phyloP scores from a whole-genome alignment of 2,329 filamentous ascomycete genomes.

The Monosporascus sp. region DNA sequence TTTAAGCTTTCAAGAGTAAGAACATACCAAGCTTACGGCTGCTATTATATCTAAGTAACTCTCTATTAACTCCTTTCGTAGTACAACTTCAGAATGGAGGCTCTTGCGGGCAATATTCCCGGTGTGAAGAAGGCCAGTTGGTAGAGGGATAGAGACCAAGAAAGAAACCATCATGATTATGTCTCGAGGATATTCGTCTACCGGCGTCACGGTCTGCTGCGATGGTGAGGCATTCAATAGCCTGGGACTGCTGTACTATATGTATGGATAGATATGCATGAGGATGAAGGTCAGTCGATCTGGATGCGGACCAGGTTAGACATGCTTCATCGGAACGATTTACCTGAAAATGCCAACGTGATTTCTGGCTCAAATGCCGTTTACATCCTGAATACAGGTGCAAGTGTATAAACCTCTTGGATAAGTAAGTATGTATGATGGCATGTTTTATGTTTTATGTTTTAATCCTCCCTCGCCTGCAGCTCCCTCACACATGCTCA shows the following conservation, averaged over 20 bases:
- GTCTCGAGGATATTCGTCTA: not conserved
- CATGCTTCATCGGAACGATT: too few species aligned
- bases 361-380: too few species aligned
- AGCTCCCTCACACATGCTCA: not conserved
- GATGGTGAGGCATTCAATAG: constrained; percentile 1
- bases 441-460: too few species aligned
- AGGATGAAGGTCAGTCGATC: not conserved
- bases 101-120: constrained; percentile 76
- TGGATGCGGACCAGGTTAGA: too few species aligned
- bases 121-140: constrained; percentile 96
- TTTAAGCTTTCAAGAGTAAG: constrained; percentile 89
- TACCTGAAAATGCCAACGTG: not conserved
- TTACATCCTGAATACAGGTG: too few species aligned
- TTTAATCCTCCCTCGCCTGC: too few species aligned
- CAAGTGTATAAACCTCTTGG: too few species aligned
- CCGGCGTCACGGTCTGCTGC: not conserved
- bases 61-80: constrained; percentile 35
- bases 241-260: constrained; percentile 9
- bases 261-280: not conserved
- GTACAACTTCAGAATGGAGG: constrained; percentile 92
- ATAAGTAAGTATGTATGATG: too few species aligned
- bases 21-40: not conserved
- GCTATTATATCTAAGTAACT: not conserved
- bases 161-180: not conserved
- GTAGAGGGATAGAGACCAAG: constrained; percentile 45